Base-by-base conservation (phyloP, 306 rosid genomes). In the Styphnolobium japonicum region DNA sequence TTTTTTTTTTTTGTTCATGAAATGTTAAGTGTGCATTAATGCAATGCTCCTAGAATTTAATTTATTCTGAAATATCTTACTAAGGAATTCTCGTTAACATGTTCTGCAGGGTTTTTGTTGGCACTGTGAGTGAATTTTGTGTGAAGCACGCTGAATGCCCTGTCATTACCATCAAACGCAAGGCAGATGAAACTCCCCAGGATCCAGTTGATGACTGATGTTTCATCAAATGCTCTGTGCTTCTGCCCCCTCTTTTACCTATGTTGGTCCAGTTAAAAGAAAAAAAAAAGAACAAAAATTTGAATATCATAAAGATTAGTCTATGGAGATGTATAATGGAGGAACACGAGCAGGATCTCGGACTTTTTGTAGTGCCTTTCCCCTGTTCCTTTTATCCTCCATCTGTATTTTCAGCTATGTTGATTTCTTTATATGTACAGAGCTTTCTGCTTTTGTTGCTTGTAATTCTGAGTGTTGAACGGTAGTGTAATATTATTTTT, bases 71-170 rank as follows among this genome's bases (percentile, higher is more conserved):
- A n/a, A 69, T 42, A 43, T 52, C 53, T 63, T 58, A 64, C 40
- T 73, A 48, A 73, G 42, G 49, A 80, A 75, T 15, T 42, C 42
- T 16, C 21, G 31, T 33, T 36, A 67, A 53, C 76, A 2, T 67
- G 21, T 14, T 75, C 3, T 78, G 79, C 80, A 95, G 98, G 98
- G 98, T 95, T 66, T 95, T 95, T 80, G 97, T 93, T 61, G 99
- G 98, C 79, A 92, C 97, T 48, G 99, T 95, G 63, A 95, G 99
- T 80, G 99, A 95, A 62, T 95, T 92, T 64, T 91, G 98, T 37
- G 89, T 76, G 81, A 95, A 95, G 92, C 99, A 95, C 76, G 98
- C 94, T 40, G 99, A 95, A 75, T 95, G 99, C 92, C 99, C 98
- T 7, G 98, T 92, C 27, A 85, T 95, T 83, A 85, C 94, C 31